Percentiles rank a stretch among this genome's conserved stretches.
These are phyloP conservation scores for Leptographium galeiforme DNA, from an alignment of 2,329 filamentous ascomycete species.

Conservation along the genomic window DNA sequence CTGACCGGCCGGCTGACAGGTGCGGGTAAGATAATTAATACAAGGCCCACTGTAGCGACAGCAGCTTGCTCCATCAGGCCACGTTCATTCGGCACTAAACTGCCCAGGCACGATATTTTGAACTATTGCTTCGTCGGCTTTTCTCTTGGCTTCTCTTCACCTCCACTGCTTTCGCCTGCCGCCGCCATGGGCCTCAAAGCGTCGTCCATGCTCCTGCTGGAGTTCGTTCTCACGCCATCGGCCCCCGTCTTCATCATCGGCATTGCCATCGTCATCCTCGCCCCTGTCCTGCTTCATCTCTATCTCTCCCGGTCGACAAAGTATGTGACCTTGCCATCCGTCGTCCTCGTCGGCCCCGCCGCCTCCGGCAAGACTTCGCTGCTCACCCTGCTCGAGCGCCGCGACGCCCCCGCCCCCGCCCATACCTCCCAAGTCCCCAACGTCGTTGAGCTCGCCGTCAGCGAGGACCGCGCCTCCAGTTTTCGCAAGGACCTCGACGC, in stretches of 20 bases:
- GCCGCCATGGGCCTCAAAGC: conserved; percentile 15
- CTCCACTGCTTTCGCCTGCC: neutral
- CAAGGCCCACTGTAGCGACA: too few relatives aligned
- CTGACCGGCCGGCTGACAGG: too few relatives aligned
- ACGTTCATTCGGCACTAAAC: too few relatives aligned
- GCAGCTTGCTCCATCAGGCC: too few relatives aligned
- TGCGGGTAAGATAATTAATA: too few relatives aligned
- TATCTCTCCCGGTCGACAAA: conserved; percentile 55
- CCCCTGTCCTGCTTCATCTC: conserved; percentile 67
- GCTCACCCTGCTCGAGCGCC: conserved; percentile 57
- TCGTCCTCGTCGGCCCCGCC: conserved; percentile 70
- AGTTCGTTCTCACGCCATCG: conserved; percentile 47
- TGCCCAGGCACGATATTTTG: too few relatives aligned
- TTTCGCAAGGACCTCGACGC: conserved; percentile 43
- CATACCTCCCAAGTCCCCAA: conserved; percentile 40
- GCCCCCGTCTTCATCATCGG: conserved; percentile 52
- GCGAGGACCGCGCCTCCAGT: conserved; percentile 30
- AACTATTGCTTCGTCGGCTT: neutral
- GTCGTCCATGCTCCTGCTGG: conserved; percentile 23
- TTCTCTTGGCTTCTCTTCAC: neutral
- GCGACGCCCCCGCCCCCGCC: conserved; percentile 29
- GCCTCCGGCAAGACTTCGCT: conserved; percentile 81
- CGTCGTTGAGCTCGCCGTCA: conserved; percentile 41
- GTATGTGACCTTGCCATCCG: conserved; percentile 56
- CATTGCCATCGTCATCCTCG: conserved; percentile 52